Evolutionary conservation across 306 rosid genomes (phyloP).

Genomic region (Pterocarpus macrocarpus): DNA sequence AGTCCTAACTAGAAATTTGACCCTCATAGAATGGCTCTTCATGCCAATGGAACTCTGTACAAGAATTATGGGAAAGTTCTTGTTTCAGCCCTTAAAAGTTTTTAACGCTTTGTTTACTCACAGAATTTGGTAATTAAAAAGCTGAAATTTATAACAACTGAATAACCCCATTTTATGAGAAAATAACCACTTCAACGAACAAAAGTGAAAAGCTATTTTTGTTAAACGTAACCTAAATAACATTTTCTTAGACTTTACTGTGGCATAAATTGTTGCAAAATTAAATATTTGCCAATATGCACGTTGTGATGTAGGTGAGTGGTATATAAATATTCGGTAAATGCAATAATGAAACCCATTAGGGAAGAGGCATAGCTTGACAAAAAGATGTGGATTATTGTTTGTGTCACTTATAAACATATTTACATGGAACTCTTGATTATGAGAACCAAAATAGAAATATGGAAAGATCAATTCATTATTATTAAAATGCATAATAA

Average conservation of each 20-base stretch:
- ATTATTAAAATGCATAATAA: not conserved
- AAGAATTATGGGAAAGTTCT: not conserved
- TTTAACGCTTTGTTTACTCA: not conserved
- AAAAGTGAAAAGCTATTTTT: slow-evolving; percentile 1
- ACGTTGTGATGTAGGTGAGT: slow-evolving; percentile 1
- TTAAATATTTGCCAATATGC: not conserved
- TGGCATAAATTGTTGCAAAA: not conserved
- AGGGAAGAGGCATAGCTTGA: slow-evolving; percentile 11
- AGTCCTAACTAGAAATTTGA: too few relatives aligned
- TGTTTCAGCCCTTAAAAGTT: not conserved
- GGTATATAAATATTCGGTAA: not conserved
- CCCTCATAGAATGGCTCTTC: slow-evolving; percentile 4
- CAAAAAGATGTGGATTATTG: not conserved
- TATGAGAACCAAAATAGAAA: not conserved
- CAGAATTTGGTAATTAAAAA: too few relatives aligned
- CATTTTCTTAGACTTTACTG: not conserved
- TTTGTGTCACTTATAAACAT: not conserved
- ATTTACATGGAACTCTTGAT: not conserved
- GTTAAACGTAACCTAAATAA: not conserved
- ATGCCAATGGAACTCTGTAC: not conserved
- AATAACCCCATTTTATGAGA: too few relatives aligned
- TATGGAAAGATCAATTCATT: not conserved
- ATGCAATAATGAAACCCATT: not conserved
- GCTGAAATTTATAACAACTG: too few relatives aligned
- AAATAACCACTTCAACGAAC: slow-evolving; percentile 4